Conservation (phyloP, 2,329 filamentous ascomycete species). For the Sclerotinia sclerotiorum region DNA sequence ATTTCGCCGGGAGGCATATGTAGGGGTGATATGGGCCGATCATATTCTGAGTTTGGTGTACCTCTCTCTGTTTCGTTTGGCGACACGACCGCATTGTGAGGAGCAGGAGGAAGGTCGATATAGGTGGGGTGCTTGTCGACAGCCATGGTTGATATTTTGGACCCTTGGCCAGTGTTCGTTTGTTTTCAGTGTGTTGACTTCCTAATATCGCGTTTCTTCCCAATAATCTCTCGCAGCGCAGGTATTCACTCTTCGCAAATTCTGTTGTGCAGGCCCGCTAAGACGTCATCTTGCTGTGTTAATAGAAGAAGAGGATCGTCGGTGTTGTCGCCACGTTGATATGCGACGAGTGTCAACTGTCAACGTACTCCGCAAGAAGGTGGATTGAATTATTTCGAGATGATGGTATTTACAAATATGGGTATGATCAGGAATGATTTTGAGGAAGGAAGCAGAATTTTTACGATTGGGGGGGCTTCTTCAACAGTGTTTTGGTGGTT, state of each 20-base stretch:
- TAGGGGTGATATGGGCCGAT: slow-evolving; percentile 32
- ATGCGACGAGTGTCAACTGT: background rate
- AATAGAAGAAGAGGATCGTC: background rate
- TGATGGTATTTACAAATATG: background rate
- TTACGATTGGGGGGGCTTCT: background rate
- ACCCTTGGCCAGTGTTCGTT: background rate
- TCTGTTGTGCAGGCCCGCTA: background rate
- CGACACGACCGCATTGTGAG: background rate
- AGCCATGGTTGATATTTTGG: slow-evolving; percentile 1
- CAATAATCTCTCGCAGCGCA: background rate
- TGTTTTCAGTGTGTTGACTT: background rate
- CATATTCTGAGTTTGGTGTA: slow-evolving; percentile 15
- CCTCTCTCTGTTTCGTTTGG: slow-evolving; percentile 14
- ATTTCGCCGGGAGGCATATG: slow-evolving; percentile 35
- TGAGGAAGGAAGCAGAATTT: background rate
- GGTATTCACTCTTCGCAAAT: background rate
- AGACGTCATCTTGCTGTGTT: background rate
- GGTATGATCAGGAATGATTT: background rate
- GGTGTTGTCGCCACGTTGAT: slow-evolving; percentile 18
- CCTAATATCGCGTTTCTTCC: background rate
- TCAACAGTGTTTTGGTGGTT: background rate
- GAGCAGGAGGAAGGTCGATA: slow-evolving; percentile 10
- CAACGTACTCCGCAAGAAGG: background rate
- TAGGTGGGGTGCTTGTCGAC: slow-evolving; percentile 17
- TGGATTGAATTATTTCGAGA: background rate